Conservation (phyloP, 768 basidiomycete genomes). For the Floccularia luteovirens region DNA sequence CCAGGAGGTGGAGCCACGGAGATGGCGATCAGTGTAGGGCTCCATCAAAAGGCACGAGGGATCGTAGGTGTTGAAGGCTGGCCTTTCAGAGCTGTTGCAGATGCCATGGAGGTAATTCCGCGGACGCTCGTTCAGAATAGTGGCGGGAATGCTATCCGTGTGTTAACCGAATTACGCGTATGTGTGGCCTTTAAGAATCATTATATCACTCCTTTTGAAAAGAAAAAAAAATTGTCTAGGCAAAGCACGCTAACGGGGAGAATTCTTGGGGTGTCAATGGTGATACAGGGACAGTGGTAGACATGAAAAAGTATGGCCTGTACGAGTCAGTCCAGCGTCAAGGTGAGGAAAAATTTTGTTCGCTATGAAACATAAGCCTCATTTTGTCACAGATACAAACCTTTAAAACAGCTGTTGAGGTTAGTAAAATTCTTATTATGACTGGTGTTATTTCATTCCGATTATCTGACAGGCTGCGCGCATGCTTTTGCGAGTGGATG, state of each 20-base stretch:
- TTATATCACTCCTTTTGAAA: too few species aligned
- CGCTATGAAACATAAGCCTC: background rate
- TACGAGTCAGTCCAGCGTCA: conserved; percentile 96
- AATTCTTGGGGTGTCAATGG: conserved; percentile 93
- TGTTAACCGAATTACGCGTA: conserved; percentile 88
- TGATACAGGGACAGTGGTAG: conserved; percentile 90
- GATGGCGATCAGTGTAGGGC: conserved; percentile 91
- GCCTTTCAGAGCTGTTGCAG: conserved; percentile 88
- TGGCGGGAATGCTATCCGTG: conserved; percentile 91
- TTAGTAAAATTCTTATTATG: conserved; percentile 11
- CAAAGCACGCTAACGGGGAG: conserved; percentile 91
- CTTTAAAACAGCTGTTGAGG: conserved; percentile 95
- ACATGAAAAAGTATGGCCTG: conserved; percentile 92
- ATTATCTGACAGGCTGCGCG: conserved; percentile 58
- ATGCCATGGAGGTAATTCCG: conserved; percentile 97
- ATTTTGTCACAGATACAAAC: conserved; percentile 68
- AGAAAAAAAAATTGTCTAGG: too few species aligned
- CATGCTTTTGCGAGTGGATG: conserved; percentile 87
- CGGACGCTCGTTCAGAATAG: conserved; percentile 91
- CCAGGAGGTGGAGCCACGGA: conserved; percentile 97
- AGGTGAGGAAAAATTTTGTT: conserved; percentile 33
- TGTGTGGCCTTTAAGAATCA: too few species aligned
- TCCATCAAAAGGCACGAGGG: conserved; percentile 72
- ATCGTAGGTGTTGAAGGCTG: conserved; percentile 87
- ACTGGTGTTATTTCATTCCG: conserved; percentile 3